Conservation (phyloP, 257 asterid species). For the Forsythia viridissima region DNA sequence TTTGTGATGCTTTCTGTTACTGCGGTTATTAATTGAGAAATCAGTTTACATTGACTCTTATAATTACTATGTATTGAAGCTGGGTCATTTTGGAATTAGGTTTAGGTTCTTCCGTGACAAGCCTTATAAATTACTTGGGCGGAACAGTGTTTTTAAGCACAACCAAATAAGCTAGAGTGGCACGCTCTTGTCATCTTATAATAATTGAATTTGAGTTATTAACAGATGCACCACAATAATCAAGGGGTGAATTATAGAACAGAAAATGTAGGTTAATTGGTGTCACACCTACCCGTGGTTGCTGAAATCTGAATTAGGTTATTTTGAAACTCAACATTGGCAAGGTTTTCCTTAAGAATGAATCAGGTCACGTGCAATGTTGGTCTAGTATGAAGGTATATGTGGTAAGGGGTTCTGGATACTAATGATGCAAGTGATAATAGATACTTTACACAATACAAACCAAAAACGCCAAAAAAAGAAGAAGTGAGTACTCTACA, state of each 20-base stretch:
- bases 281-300: neutral
- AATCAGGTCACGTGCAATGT: neutral
- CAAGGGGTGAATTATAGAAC: neutral
- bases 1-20: neutral
- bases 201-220: neutral
- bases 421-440: neutral
- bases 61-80: neutral
- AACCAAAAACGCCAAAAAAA: neutral
- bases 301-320: neutral
- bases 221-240: neutral
- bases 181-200: neutral
- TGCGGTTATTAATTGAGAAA: neutral
- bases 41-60: neutral
- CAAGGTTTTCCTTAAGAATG: neutral
- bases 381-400: neutral
- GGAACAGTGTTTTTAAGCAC: neutral
- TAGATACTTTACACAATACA: neutral
- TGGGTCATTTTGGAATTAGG: slow-evolving; percentile 25
- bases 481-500: neutral
- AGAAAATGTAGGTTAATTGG: neutral
- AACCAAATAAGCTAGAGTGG: neutral
- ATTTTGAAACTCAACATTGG: neutral
- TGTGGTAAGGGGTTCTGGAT: neutral
- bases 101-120: slow-evolving; percentile 10
- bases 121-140: neutral